phyloP scores from a whole-genome alignment of 495 filamentous ascomycete genomes.

The Acidiella bohemica region DNA sequence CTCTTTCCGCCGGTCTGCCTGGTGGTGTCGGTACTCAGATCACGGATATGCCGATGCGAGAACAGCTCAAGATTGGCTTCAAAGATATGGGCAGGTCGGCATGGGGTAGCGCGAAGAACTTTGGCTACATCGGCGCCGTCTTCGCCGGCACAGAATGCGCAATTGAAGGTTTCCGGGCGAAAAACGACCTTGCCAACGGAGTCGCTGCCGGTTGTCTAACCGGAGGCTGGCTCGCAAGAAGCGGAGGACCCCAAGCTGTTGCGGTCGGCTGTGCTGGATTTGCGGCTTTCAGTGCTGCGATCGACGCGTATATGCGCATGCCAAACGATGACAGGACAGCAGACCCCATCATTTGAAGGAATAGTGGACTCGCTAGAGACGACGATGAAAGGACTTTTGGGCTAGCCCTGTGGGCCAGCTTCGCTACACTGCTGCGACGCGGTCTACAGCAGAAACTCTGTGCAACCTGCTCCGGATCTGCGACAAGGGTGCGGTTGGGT shows the following conservation, averaged over 20 bases:
- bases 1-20: conserved; percentile 46
- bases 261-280: conserved; percentile 85
- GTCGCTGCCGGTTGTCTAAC: conserved; percentile 81
- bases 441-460: too few species aligned
- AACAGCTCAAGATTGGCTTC: conserved; percentile 75
- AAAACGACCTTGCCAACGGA: conserved; percentile 86
- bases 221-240: conserved; percentile 69
- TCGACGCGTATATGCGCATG: conserved; percentile 67
- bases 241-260: conserved; percentile 81
- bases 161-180: conserved; percentile 78
- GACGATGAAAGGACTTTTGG: too few species aligned
- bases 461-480: too few species aligned
- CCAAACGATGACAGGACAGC: conserved; percentile 20
- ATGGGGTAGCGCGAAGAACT: conserved; percentile 82
- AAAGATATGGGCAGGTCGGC: conserved; percentile 84
- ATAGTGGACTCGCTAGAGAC: too few species aligned
- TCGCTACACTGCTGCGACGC: too few species aligned
- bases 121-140: conserved; percentile 78
- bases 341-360: conserved; percentile 17
- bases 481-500: too few species aligned
- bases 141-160: conserved; percentile 91
- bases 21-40: conserved; percentile 40
- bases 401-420: too few species aligned
- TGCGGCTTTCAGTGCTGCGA: conserved; percentile 87
- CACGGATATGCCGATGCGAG: conserved; percentile 50